phyloP scores from a whole-genome alignment of 2,329 filamentous ascomycete species.

The Knoxdaviesia proteae region DNA sequence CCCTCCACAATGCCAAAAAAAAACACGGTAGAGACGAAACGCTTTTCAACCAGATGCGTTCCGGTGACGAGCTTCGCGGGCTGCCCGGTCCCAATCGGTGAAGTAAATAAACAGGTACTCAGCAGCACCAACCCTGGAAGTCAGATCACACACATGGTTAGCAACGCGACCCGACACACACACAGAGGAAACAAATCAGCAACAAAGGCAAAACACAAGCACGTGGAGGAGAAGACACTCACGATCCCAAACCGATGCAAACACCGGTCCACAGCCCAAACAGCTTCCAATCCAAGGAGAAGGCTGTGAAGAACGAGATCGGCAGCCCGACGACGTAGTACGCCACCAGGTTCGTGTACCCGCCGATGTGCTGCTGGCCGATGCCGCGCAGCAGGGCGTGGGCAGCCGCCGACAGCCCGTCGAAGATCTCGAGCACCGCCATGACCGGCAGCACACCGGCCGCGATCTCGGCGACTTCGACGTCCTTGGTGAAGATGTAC shows the following conservation, averaged over 20 bases:
- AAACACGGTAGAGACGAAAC: too few relatives aligned
- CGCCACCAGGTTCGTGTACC: conserved; percentile 66
- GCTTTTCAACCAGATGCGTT: conserved; percentile 11
- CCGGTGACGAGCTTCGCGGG: conserved; percentile 27
- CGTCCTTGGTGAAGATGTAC: conserved; percentile 54
- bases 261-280: conserved; percentile 67
- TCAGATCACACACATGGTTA: conserved; percentile 2
- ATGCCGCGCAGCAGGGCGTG: conserved; percentile 75
- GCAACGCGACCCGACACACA: background rate
- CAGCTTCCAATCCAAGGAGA: conserved; percentile 57
- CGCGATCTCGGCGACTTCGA: conserved; percentile 47
- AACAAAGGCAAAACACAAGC: background rate
- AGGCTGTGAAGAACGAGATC: conserved; percentile 57
- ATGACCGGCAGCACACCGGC: conserved; percentile 56
- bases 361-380: conserved; percentile 73
- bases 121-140: conserved; percentile 25
- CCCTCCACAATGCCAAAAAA: too few relatives aligned
- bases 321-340: conserved; percentile 81
- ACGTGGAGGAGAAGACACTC: conserved; percentile 11
- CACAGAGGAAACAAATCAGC: background rate
- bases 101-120: conserved; percentile 30
- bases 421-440: conserved; percentile 77
- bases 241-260: conserved; percentile 47
- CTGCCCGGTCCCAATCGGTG: conserved; percentile 33
- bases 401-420: conserved; percentile 57